phyloP scores from a whole-genome alignment of 257 asterid genomes.

The Solanum gandarillasii region DNA sequence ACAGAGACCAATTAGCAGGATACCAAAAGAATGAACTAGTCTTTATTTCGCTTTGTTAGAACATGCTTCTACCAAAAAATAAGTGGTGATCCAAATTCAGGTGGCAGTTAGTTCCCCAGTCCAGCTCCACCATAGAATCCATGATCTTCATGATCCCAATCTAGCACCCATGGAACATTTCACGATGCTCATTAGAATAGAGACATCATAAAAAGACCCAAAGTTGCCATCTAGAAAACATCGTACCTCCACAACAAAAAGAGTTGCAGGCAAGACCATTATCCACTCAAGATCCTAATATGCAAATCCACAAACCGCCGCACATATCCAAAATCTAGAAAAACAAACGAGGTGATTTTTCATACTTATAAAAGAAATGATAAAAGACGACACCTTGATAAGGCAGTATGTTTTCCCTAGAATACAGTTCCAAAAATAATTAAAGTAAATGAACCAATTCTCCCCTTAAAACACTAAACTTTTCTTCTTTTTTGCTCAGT shows the following conservation, averaged over 20 bases:
- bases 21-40: constrained; percentile 32
- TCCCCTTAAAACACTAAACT: neutral
- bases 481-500: neutral
- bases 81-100: constrained; percentile 45
- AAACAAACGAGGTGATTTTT: constrained; percentile 30
- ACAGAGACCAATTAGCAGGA: constrained; percentile 27
- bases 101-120: constrained; percentile 52
- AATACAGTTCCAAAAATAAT: constrained; percentile 1
- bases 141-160: constrained; percentile 69
- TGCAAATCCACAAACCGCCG: constrained; percentile 75
- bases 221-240: constrained; percentile 60
- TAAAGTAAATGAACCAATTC: neutral
- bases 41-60: neutral
- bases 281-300: constrained; percentile 68
- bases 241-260: constrained; percentile 77
- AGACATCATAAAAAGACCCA: constrained; percentile 63
- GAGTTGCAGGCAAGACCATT: constrained; percentile 53
- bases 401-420: constrained; percentile 3
- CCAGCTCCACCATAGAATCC: constrained; percentile 82
- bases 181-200: constrained; percentile 69
- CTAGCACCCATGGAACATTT: constrained; percentile 87
- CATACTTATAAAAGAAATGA: constrained; percentile 22
- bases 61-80: constrained; percentile 31
- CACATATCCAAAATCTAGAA: constrained; percentile 73
- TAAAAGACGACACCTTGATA: constrained; percentile 6